These are phyloP conservation scores for Phytophthora citricola DNA, from an alignment of 352 stramenopile genomes.

Conservation along the genomic window DNA sequence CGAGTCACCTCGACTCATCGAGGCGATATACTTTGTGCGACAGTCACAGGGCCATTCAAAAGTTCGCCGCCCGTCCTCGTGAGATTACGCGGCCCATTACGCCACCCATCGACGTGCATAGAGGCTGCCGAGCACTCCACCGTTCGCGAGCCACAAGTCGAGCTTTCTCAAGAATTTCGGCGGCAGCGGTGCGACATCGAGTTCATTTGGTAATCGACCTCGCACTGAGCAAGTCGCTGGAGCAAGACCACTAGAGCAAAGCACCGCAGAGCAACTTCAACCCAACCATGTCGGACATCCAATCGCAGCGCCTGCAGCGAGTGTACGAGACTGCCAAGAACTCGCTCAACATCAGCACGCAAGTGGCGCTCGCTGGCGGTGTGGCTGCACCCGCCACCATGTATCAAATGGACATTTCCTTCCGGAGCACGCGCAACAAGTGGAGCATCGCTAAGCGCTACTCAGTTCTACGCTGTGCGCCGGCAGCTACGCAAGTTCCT, in stretches of 20 bases:
- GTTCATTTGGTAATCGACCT: constrained; percentile 35
- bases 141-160: constrained; percentile 25
- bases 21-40: constrained; percentile 30
- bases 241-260: constrained; percentile 1
- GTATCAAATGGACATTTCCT: constrained; percentile 90
- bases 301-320: constrained; percentile 71
- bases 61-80: constrained; percentile 4
- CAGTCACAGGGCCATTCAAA: constrained; percentile 6
- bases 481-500: constrained; percentile 68
- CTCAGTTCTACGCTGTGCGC: constrained; percentile 84
- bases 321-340: constrained; percentile 80
- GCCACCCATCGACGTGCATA: constrained; percentile 34
- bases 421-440: constrained; percentile 84
- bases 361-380: constrained; percentile 57
- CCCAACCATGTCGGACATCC: constrained; percentile 59
- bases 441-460: constrained; percentile 90
- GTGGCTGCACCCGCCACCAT: constrained; percentile 70
- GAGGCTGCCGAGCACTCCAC: constrained; percentile 20
- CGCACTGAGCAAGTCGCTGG: constrained; percentile 6
- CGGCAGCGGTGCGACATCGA: constrained; percentile 12
- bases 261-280: constrained; percentile 12
- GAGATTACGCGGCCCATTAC: constrained; percentile 21
- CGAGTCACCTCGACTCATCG: constrained; percentile 1
- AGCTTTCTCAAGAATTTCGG: constrained; percentile 2
- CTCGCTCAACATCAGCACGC: constrained; percentile 84